Conservation (phyloP, 331 rosid genomes). For the Arachis monticola region DNA sequence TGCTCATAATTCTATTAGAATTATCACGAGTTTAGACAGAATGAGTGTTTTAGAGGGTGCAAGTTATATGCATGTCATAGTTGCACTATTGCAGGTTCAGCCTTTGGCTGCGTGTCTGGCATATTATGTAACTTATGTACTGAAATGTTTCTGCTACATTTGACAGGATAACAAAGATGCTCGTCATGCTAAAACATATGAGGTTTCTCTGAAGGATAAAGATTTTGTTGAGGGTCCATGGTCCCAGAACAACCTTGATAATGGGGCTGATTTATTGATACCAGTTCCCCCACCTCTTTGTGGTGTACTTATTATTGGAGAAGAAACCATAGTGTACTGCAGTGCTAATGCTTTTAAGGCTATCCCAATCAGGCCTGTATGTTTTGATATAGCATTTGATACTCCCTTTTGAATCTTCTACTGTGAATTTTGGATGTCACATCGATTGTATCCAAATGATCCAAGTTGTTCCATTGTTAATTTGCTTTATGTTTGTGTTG, state of each 20-base stretch:
- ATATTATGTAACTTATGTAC: background rate
- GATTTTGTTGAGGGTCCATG: conserved; percentile 98
- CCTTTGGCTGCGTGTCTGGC: conserved; percentile 9
- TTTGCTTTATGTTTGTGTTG: conserved; percentile 34
- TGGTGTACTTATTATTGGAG: conserved; percentile 96
- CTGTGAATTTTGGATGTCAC: background rate
- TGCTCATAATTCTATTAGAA: background rate
- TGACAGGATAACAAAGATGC: conserved; percentile 97
- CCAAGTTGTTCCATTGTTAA: conserved; percentile 19
- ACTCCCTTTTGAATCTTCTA: conserved; percentile 10
- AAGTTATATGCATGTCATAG: conserved; percentile 13
- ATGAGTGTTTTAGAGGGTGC: conserved; percentile 1
- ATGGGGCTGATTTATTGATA: conserved; percentile 92
- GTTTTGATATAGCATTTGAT: conserved; percentile 36
- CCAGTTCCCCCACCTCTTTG: conserved; percentile 98
- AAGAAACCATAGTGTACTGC: conserved; percentile 96
- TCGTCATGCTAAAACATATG: conserved; percentile 96
- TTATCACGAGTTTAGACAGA: background rate
- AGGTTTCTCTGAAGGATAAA: conserved; percentile 95
- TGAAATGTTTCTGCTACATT: conserved; percentile 1
- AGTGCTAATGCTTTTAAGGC: conserved; percentile 95
- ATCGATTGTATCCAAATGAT: background rate
- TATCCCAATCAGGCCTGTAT: conserved; percentile 89
- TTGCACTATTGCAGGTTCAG: conserved; percentile 16
- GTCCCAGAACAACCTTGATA: conserved; percentile 94